These are phyloP conservation scores for Dacryopinax primogenitus DNA, from an alignment of 768 basidiomycete species.

Conservation along the genomic window DNA sequence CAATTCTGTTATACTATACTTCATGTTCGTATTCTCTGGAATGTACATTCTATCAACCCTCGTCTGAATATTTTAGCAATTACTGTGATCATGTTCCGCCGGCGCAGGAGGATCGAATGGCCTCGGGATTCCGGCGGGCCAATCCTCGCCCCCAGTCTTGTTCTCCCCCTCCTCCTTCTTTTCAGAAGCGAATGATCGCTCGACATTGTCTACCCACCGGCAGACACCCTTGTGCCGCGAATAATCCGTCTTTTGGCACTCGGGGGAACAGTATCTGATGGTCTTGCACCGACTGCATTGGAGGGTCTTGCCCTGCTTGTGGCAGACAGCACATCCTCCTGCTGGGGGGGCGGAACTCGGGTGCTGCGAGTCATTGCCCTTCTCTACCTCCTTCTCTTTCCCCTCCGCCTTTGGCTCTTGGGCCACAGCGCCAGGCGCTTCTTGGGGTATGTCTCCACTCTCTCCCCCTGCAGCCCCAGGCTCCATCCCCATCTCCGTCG, in stretches of 20 bases:
- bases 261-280: neutral
- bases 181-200: neutral
- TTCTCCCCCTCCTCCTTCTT: constrained; percentile 4
- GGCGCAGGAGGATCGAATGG: neutral
- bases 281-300: constrained; percentile 4
- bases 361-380: neutral
- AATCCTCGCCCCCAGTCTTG: neutral
- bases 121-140: neutral
- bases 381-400: neutral
- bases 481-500: neutral
- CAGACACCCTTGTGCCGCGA: neutral
- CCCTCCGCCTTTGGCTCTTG: no score
- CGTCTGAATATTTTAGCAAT: neutral
- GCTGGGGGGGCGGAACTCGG: neutral
- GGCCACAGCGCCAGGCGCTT: no score
- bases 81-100: neutral
- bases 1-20: no score
- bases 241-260: constrained; percentile 1
- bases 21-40: no score
- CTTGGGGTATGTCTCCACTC: neutral
- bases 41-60: no score
- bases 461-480: neutral
- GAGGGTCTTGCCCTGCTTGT: neutral
- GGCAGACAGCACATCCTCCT: neutral
- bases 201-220: neutral